Base-by-base conservation (phyloP, 2,329 filamentous ascomycete species). In the Phoma sp. region DNA sequence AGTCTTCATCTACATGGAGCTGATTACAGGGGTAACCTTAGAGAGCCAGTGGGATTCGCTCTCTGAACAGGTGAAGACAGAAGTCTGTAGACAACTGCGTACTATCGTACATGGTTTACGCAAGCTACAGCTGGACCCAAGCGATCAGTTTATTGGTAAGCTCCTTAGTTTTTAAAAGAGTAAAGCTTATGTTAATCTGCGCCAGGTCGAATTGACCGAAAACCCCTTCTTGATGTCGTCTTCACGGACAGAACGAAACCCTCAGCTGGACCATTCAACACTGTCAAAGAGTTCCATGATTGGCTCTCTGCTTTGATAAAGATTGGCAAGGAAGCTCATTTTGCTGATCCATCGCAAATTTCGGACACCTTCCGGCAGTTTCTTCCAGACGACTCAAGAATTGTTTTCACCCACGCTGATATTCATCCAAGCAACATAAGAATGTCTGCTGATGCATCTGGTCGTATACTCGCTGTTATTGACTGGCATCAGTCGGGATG, bases 351-450 rank as follows among this genome's bases (percentile, higher is more conserved):
- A 21, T 37, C 39, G 29, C 27, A 46, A 29, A 49, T 49, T 35
- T 36, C 36, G 27, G 45, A 49, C 35, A 36, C 46, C 35, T 40
- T 33, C 25, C 62, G 63, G 37, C 50, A 70, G 6, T 57, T 72
- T 1, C 66, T 68, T 5, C 69, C 71, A 56, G 60, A 70, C 51
- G 48, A 62, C 46, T 43, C 51, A 7, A 22, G 48, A 19, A 73
- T 75, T 33, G 69, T 61, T 74, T 98, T 98, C 74, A 88, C 96
- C 24, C 94, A 98, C 71, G 92, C 94, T 5, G 94, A 98, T 72
- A 80, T 98, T 21, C 94, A 98, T 72, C 94, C 93, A 0, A 94
- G 94, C 25, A 98, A 98, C 74, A 97, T 98, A 76, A 96, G 97
- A 92, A 92, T 98, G 33, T 74, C 72, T 44, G 71, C 67, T 13